These are phyloP conservation scores for Fusarium miscanthi DNA, from an alignment of 2,329 filamentous ascomycete species.

Conservation along the genomic window DNA sequence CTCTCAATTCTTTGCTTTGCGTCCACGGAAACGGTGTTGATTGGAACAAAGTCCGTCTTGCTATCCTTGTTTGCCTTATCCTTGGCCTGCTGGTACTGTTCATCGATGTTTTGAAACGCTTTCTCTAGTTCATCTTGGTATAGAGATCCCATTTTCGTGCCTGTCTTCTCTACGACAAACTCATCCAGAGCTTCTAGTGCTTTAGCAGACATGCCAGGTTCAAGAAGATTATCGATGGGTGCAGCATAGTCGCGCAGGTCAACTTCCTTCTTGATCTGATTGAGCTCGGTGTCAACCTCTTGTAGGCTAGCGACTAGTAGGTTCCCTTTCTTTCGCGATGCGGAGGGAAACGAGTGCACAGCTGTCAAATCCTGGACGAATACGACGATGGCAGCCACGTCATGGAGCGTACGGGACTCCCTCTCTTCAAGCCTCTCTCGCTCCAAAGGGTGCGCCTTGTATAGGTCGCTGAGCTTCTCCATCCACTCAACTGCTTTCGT, in stretches of 20 bases:
- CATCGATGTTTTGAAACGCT: slow-evolving; percentile 49
- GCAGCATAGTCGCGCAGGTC: slow-evolving; percentile 54
- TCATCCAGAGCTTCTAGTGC: slow-evolving; percentile 52
- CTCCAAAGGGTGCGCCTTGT: slow-evolving; percentile 48
- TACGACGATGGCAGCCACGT: slow-evolving; percentile 52
- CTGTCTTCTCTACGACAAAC: slow-evolving; percentile 53
- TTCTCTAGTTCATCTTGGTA: slow-evolving; percentile 58
- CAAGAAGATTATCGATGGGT: slow-evolving; percentile 56
- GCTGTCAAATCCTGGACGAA: slow-evolving; percentile 55
- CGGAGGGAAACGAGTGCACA: slow-evolving; percentile 50
- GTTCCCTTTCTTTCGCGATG: slow-evolving; percentile 54
- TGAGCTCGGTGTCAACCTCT: slow-evolving; percentile 53
- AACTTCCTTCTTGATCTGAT: slow-evolving; percentile 51
- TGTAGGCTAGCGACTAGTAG: slow-evolving; percentile 49
- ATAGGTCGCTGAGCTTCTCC: slow-evolving; percentile 53
- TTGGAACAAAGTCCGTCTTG: slow-evolving; percentile 4
- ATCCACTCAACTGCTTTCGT: slow-evolving; percentile 54
- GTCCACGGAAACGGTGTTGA: slow-evolving; percentile 32
- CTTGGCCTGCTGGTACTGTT: slow-evolving; percentile 43
- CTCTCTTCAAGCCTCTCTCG: slow-evolving; percentile 49
- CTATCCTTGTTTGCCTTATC: slow-evolving; percentile 34
- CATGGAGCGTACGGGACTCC: slow-evolving; percentile 50
- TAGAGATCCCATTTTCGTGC: slow-evolving; percentile 54
- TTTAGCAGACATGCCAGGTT: slow-evolving; percentile 52
- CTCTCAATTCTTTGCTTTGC: slow-evolving; percentile 47